A percentile compares a stretch with the other conserved stretches of the same genome.
Evolutionary conservation across 345 rosid genomes (phyloP).

Genomic region (Euphorbia peplus): DNA sequence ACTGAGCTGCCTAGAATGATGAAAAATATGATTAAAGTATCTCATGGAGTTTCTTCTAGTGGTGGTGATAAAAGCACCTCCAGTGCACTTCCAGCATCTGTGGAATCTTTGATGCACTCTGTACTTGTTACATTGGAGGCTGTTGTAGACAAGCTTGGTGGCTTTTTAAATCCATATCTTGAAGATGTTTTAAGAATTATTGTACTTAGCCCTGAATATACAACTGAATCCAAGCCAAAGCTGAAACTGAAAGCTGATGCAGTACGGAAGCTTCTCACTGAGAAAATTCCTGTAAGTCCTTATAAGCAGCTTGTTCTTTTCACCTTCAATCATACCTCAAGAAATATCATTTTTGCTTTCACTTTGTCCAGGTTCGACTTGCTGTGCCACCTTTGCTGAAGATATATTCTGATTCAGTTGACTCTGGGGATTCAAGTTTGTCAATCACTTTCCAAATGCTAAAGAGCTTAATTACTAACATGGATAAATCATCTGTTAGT

Average conservation of each 20-base stretch:
- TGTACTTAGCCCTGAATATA: slow-evolving; percentile 61
- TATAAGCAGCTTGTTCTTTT: background rate
- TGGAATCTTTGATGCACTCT: slow-evolving; percentile 52
- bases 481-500: slow-evolving; percentile 72
- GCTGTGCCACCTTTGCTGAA: slow-evolving; percentile 72
- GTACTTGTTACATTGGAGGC: slow-evolving; percentile 76
- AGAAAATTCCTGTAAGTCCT: slow-evolving; percentile 75
- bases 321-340: background rate
- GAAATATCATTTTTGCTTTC: slow-evolving; percentile 11
- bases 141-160: slow-evolving; percentile 81
- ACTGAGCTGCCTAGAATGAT: slow-evolving; percentile 68
- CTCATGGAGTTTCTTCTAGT: slow-evolving; percentile 29
- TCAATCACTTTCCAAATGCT: slow-evolving; percentile 74
- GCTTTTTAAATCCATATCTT: slow-evolving; percentile 85
- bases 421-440: slow-evolving; percentile 70
- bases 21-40: slow-evolving; percentile 53
- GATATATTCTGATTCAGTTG: slow-evolving; percentile 58
- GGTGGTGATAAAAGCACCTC: slow-evolving; percentile 23
- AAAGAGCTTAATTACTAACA: slow-evolving; percentile 48
- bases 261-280: slow-evolving; percentile 58
- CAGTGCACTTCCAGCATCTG: slow-evolving; percentile 12
- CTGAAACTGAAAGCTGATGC: slow-evolving; percentile 64
- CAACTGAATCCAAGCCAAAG: slow-evolving; percentile 52
- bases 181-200: slow-evolving; percentile 58
- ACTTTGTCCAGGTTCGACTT: slow-evolving; percentile 67